Evolutionary conservation across 169 alveolate species (phyloP), one percentile per base, ranked within the genome.

Genomic region (Plasmodium fragile): DNA sequence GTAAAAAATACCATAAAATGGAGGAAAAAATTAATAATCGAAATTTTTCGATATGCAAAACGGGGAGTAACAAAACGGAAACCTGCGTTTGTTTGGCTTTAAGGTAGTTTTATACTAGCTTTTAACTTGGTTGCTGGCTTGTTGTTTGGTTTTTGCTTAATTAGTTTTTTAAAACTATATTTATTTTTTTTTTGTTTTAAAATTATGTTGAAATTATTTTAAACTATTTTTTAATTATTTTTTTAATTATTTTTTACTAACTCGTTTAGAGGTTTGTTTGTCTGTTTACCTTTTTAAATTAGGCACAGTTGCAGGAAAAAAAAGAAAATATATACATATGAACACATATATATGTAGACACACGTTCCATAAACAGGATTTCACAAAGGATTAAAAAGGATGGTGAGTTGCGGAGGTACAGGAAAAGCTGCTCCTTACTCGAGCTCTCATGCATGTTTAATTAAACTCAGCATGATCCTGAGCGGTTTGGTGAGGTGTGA

Each of bases 21-120:
- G 75, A 18, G 75, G 75, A 65, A 65, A 65, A 65, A 65, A 65
- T 65, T 65, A 18, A 65, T 65, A 65, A 65, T 25, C 30, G 75
- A 25, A 8, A 65, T 65, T n/a, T 32, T 25, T 65, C n/a, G 75
- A 65, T 65, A 65, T 65, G 75, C 39, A 65, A 65, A 65, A 65
- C 36, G 13, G 11, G 41, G 36, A 25, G 36, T 22, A 65, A 25
- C n/a, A 65, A 65, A 65, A 65, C 41, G 75, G 36, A 25, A 65
- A 0, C 41, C 5, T 65, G 36, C 36, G 13, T 8, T 65, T 25
- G 16, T 22, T 65, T 65, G 36, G 10, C 28, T 65, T 65, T 65
- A 65, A 65, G 75, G 75, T 65, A 65, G 30, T 18, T 65, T 65
- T 25, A 25, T 65, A n/a, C 36, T 65, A 65, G 30, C 75, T 65